Evolutionary conservation across 305 asterid species (phyloP).

Genomic region (Euphrasia arctica): DNA sequence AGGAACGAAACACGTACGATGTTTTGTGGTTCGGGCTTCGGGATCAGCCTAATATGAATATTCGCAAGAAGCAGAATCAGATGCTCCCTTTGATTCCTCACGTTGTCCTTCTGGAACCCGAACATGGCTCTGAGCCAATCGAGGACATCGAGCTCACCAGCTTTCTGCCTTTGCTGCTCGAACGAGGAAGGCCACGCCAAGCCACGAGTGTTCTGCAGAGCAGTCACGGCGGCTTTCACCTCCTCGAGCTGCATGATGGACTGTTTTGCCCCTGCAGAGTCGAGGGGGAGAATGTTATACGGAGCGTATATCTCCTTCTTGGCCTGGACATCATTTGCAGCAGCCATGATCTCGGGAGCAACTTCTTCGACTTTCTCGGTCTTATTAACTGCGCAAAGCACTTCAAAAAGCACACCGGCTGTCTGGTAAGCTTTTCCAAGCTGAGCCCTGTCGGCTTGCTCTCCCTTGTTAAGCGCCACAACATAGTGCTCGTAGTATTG

Average conservation of each 20-base stretch:
- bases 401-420: conserved; percentile 98
- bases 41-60: conserved; percentile 81
- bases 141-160: conserved; percentile 90
- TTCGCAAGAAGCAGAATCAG: conserved; percentile 82
- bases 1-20: conserved; percentile 42
- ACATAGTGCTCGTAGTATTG: conserved; percentile 96
- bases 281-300: conserved; percentile 91
- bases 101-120: conserved; percentile 98
- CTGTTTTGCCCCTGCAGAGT: conserved; percentile 92
- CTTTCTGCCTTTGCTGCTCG: conserved; percentile 72
- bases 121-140: conserved; percentile 99
- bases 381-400: conserved; percentile 96
- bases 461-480: conserved; percentile 89
- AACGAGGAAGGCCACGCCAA: conserved; percentile 82
- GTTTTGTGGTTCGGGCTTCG: conserved; percentile 85
- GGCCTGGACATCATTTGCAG: conserved; percentile 97
- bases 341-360: conserved; percentile 97
- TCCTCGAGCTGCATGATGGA: conserved; percentile 99
- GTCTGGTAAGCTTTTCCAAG: conserved; percentile 99
- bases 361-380: conserved; percentile 95
- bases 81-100: conserved; percentile 97
- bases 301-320: conserved; percentile 92
- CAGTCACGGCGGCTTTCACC: conserved; percentile 92
- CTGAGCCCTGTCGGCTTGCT: conserved; percentile 96
- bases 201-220: conserved; percentile 64